Conservation (phyloP, 2,329 filamentous ascomycete genomes). For the Botrytis paeoniae region DNA sequence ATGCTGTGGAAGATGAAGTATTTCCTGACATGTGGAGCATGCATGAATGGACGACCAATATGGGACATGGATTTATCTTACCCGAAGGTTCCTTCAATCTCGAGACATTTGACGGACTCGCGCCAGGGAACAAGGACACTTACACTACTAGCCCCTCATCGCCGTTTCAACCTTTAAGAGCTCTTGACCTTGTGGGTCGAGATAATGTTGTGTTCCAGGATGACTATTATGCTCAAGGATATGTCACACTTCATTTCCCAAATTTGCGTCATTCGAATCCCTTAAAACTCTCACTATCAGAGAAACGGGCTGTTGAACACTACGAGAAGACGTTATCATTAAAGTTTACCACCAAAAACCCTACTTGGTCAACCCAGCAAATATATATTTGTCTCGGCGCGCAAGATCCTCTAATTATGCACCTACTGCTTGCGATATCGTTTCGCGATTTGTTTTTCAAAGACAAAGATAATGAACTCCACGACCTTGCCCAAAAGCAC, state of each 20-base stretch:
- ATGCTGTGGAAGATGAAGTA: background rate
- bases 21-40: background rate
- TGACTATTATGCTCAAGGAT: background rate
- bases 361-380: constrained; percentile 7
- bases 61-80: background rate
- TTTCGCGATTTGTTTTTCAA: constrained; percentile 5
- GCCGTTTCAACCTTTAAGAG: background rate
- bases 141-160: background rate
- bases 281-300: constrained; percentile 1
- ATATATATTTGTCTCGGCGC: constrained; percentile 8
- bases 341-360: constrained; percentile 7
- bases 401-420: constrained; percentile 16
- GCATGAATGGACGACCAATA: background rate
- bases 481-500: background rate
- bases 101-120: background rate
- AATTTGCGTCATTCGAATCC: background rate
- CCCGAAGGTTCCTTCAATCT: background rate
- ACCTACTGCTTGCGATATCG: constrained; percentile 7
- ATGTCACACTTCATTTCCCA: background rate
- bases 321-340: constrained; percentile 1
- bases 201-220: background rate
- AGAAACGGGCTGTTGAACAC: constrained; percentile 2
- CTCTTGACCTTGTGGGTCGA: background rate
- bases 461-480: background rate
- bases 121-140: background rate